These are phyloP conservation scores for Aspergillus wentii DNA, from an alignment of 495 filamentous ascomycete species.

Conservation along the genomic window DNA sequence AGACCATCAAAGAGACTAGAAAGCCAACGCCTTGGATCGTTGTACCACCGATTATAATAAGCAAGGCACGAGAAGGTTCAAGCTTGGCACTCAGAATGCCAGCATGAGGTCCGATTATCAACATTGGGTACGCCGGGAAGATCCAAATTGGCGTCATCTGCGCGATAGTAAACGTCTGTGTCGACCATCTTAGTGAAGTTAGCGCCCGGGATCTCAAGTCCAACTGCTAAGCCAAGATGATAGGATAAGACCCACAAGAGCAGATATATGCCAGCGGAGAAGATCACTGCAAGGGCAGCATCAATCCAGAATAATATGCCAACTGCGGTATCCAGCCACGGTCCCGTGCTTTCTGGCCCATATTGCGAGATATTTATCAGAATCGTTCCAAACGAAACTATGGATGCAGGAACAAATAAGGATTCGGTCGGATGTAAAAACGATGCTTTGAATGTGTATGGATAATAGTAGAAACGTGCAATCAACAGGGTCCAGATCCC, in stretches of 20 bases:
- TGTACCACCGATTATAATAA: slow-evolving; percentile 66
- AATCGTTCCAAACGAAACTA: slow-evolving; percentile 70
- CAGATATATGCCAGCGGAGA: slow-evolving; percentile 67
- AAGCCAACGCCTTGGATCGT: slow-evolving; percentile 81
- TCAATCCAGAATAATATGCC: slow-evolving; percentile 72
- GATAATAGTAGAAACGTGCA: slow-evolving; percentile 64
- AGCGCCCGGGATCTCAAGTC: slow-evolving; percentile 14
- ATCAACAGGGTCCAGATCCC: slow-evolving; percentile 63
- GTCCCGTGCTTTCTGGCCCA: slow-evolving; percentile 58
- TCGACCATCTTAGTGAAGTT: slow-evolving; percentile 53
- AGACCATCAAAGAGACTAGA: slow-evolving; percentile 79
- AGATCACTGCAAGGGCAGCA: slow-evolving; percentile 54
- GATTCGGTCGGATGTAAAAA: slow-evolving; percentile 76
- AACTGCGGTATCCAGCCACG: slow-evolving; percentile 63
- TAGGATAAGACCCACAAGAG: slow-evolving; percentile 45
- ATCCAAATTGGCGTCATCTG: slow-evolving; percentile 93
- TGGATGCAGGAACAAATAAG: slow-evolving; percentile 69
- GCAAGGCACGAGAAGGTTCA: slow-evolving; percentile 44
- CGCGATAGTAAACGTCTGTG: slow-evolving; percentile 72
- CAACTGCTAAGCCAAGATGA: background rate
- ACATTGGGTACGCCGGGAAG: slow-evolving; percentile 82
- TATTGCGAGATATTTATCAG: slow-evolving; percentile 78
- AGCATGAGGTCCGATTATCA: slow-evolving; percentile 74
- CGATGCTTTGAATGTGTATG: slow-evolving; percentile 65
- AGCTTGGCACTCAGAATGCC: slow-evolving; percentile 53